Evolutionary conservation across 495 filamentous ascomycete genomes (phyloP).

Genomic region (Parathielavia hyrcaniae): DNA sequence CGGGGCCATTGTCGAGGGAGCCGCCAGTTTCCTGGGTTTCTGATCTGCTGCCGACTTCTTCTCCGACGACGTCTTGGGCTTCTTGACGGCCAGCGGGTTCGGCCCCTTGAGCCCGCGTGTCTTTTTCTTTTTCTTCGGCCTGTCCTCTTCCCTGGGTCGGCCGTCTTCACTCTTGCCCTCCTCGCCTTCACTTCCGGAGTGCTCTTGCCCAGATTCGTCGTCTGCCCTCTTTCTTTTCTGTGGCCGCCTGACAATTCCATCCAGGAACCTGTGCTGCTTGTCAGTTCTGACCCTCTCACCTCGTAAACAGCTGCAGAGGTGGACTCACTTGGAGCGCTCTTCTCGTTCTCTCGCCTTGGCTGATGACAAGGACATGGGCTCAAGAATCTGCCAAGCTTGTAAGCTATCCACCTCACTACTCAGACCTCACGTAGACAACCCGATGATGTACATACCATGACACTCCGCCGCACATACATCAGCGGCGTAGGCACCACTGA

Average conservation of each 20-base stretch:
- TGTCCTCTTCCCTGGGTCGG: slow-evolving; percentile 24
- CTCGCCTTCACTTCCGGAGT: slow-evolving; percentile 22
- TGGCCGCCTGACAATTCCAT: slow-evolving; percentile 26
- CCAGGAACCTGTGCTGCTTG: slow-evolving; percentile 23
- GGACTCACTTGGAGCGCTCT: slow-evolving; percentile 69
- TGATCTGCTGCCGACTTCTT: slow-evolving; percentile 15
- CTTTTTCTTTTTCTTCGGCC: slow-evolving; percentile 53
- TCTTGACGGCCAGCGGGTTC: slow-evolving; percentile 87
- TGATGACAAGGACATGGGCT: slow-evolving; percentile 69
- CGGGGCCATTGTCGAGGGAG: slow-evolving; percentile 16
- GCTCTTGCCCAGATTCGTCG: slow-evolving; percentile 33
- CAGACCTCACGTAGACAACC: background rate
- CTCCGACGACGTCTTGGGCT: slow-evolving; percentile 38
- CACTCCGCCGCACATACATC: slow-evolving; percentile 75
- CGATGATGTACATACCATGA: slow-evolving; percentile 61
- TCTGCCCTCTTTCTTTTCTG: slow-evolving; percentile 51
- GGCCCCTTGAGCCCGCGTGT: slow-evolving; percentile 67
- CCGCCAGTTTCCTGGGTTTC: slow-evolving; percentile 18
- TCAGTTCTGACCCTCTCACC: slow-evolving; percentile 3
- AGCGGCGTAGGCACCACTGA: slow-evolving; percentile 41
- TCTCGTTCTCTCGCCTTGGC: slow-evolving; percentile 56
- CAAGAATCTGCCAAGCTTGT: slow-evolving; percentile 42
- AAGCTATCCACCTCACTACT: background rate
- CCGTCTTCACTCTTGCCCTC: slow-evolving; percentile 19
- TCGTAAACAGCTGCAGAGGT: background rate